Evolutionary conservation across 2,329 filamentous ascomycete species (phyloP).

Genomic region (Aspergillus luchuensis): DNA sequence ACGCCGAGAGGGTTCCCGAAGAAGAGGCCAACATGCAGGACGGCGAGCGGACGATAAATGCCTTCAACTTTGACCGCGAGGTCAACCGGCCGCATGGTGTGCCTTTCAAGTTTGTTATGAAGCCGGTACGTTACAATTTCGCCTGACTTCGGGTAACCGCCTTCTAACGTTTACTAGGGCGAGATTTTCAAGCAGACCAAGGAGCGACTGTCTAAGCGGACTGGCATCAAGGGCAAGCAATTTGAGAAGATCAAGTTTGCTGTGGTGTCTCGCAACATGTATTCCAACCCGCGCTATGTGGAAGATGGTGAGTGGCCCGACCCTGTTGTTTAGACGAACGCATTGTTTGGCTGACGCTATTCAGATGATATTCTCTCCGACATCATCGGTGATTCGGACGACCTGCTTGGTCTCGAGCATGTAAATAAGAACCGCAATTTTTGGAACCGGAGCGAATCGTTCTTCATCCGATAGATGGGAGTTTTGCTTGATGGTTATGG

Average conservation of each 20-base stretch:
- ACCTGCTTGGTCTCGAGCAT: slow-evolving; percentile 70
- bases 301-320: slow-evolving; percentile 71
- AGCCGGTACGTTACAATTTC: slow-evolving; percentile 61
- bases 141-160: no score
- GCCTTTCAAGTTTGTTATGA: slow-evolving; percentile 86
- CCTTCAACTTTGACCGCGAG: slow-evolving; percentile 92
- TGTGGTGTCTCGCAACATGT: slow-evolving; percentile 68
- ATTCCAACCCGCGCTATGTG: slow-evolving; percentile 78
- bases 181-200: slow-evolving; percentile 90
- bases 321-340: not conserved
- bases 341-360: slow-evolving; percentile 14
- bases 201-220: slow-evolving; percentile 88
- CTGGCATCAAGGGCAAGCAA: slow-evolving; percentile 94
- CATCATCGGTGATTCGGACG: slow-evolving; percentile 74
- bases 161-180: slow-evolving; percentile 53
- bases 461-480: slow-evolving; percentile 60
- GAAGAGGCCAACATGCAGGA: slow-evolving; percentile 65
- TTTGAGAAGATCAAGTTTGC: slow-evolving; percentile 99
- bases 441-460: slow-evolving; percentile 63
- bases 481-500: not conserved
- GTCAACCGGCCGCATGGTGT: slow-evolving; percentile 80
- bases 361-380: slow-evolving; percentile 51
- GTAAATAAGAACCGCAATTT: slow-evolving; percentile 62
- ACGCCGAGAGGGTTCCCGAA: slow-evolving; percentile 77
- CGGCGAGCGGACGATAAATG: slow-evolving; percentile 69